Percentiles rank a stretch among this genome's conserved stretches.
phyloP scores from a whole-genome alignment of 306 rosid species.

The Ormosia emarginata region DNA sequence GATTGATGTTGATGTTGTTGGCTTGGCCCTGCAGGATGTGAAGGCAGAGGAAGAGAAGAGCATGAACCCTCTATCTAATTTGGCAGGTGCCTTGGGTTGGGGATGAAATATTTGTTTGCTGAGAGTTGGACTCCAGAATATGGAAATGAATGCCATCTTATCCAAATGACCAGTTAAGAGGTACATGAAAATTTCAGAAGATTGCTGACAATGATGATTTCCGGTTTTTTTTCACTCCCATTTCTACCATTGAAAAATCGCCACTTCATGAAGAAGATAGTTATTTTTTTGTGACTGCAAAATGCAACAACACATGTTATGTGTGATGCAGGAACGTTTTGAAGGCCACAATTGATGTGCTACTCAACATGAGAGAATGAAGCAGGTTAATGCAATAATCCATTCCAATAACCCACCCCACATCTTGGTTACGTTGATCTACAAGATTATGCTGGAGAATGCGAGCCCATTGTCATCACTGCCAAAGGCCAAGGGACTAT shows the following conservation, averaged over 20 bases:
- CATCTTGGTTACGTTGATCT: constrained; percentile 66
- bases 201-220: constrained; percentile 84
- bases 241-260: not conserved
- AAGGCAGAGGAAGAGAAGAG: constrained; percentile 79
- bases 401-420: constrained; percentile 66
- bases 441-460: constrained; percentile 73
- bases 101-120: constrained; percentile 81
- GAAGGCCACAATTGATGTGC: constrained; percentile 75
- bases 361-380: constrained; percentile 95
- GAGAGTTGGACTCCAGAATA: constrained; percentile 96
- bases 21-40: constrained; percentile 76
- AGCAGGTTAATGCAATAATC: constrained; percentile 63
- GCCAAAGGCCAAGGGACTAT: constrained; percentile 84
- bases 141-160: constrained; percentile 65
- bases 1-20: constrained; percentile 59
- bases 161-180: constrained; percentile 87
- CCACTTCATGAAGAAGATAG: not conserved
- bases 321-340: constrained; percentile 56
- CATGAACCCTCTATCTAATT: constrained; percentile 80
- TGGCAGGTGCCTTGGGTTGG: constrained; percentile 64
- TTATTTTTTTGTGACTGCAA: not conserved
- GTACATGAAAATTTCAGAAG: constrained; percentile 60
- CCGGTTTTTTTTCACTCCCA: constrained; percentile 33
- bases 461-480: constrained; percentile 73
- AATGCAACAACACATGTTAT: not conserved